A percentile compares a stretch with the other conserved stretches of the same genome.
Conservation (phyloP, 2,329 filamentous ascomycete genomes). For the Coniochaeta sp. region DNA sequence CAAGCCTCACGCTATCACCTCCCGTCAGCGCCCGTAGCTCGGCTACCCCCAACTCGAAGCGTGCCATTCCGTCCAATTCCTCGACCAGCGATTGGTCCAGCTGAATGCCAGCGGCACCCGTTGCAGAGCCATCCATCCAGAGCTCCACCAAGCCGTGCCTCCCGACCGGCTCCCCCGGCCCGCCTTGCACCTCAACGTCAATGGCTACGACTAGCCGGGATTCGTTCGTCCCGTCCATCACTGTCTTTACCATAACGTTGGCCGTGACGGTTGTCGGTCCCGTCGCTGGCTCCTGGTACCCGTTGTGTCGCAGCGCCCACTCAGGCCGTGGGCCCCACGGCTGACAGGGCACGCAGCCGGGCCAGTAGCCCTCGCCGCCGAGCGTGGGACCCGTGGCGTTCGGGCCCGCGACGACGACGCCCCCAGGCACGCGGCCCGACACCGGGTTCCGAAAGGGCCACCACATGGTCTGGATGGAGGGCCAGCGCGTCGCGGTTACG, state of each 20-base stretch:
- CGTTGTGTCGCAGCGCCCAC: constrained; percentile 8
- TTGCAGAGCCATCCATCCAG: not conserved
- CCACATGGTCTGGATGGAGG: constrained; percentile 9
- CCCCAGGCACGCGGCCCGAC: constrained; percentile 4
- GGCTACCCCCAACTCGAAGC: too few species aligned
- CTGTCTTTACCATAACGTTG: not conserved
- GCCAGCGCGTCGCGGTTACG: constrained; percentile 6
- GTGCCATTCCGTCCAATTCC: too few species aligned
- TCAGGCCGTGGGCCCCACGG: constrained; percentile 5
- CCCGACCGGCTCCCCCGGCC: constrained; percentile 5
- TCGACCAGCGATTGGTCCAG: too few species aligned
- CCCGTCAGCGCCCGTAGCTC: too few species aligned
- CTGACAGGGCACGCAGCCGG: constrained; percentile 10
- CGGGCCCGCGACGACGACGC: not conserved
- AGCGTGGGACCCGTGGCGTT: not conserved
- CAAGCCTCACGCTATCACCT: too few species aligned
- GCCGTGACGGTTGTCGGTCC: constrained; percentile 6
- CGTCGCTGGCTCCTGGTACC: constrained; percentile 10
- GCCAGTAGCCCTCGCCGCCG: constrained; percentile 6
- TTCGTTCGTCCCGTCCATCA: too few species aligned
- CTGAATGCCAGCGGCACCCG: too few species aligned
- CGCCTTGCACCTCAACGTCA: constrained; percentile 3
- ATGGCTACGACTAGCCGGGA: not conserved
- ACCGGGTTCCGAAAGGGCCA: constrained; percentile 9
- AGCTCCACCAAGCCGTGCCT: not conserved